A percentile compares a stretch with the other conserved stretches of the same genome.
phyloP scores from a whole-genome alignment of 1,139 yeast species.

The Torulaspora globosa region DNA sequence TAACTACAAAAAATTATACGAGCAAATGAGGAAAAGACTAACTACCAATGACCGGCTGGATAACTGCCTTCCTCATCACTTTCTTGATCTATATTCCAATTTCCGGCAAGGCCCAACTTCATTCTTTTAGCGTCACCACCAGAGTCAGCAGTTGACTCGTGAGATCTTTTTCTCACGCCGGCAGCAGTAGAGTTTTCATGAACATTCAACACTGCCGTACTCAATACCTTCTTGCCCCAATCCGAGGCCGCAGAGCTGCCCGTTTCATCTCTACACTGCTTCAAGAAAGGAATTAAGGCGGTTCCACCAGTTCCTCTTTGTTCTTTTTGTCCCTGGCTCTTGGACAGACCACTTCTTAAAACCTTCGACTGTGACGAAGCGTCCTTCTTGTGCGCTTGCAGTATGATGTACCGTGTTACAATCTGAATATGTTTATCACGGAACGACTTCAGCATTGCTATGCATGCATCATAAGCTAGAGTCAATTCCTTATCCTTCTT shows the following conservation, averaged over 20 bases:
- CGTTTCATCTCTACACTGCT: constrained; percentile 94
- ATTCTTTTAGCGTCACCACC: constrained; percentile 11
- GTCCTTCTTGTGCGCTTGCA: constrained; percentile 62
- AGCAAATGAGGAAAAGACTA: neutral
- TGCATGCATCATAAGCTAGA: constrained; percentile 79
- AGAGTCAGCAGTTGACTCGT: neutral
- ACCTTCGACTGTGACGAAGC: constrained; percentile 50
- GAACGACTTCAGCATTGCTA: constrained; percentile 83
- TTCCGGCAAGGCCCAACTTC: constrained; percentile 19
- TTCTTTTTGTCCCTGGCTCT: constrained; percentile 42
- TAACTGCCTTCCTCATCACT: constrained; percentile 15
- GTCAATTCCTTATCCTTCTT: constrained; percentile 53
- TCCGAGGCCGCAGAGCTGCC: constrained; percentile 24
- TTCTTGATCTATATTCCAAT: constrained; percentile 15
- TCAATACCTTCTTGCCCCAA: constrained; percentile 23
- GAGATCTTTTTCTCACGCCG: constrained; percentile 15
- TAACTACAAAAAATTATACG: constrained; percentile 39
- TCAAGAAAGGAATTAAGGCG: constrained; percentile 80
- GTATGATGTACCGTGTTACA: constrained; percentile 77
- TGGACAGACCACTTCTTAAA: constrained; percentile 54
- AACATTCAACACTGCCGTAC: constrained; percentile 19
- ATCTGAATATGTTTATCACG: constrained; percentile 91
- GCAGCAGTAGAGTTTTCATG: constrained; percentile 16
- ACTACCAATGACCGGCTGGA: constrained; percentile 21
- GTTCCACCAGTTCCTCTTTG: constrained; percentile 94